Evolutionary conservation across 1,139 yeast species (phyloP).

Genomic region (Suhomyces bolitotheri): DNA sequence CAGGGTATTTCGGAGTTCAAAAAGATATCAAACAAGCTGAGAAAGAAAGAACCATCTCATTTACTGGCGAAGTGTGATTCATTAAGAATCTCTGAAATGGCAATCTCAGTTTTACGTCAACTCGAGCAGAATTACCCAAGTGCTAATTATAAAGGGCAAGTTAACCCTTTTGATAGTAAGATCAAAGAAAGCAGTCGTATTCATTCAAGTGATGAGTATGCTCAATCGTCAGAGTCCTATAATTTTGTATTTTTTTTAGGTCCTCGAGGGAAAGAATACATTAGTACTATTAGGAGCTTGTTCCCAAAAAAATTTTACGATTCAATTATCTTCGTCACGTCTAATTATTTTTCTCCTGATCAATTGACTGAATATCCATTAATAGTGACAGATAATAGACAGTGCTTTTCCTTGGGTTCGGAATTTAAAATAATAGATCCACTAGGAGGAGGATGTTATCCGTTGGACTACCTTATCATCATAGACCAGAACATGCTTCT

Average conservation of each 20-base stretch:
- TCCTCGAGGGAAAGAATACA: slow-evolving; percentile 24
- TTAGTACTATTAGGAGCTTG: slow-evolving; percentile 12
- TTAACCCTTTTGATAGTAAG: too few relatives aligned
- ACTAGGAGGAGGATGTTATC: slow-evolving; percentile 53
- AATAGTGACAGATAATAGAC: slow-evolving; percentile 12
- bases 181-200: too few relatives aligned
- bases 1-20: too few relatives aligned
- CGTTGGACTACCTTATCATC: slow-evolving; percentile 41
- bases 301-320: slow-evolving; percentile 6
- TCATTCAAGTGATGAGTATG: too few relatives aligned
- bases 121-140: too few relatives aligned
- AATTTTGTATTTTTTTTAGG: slow-evolving; percentile 20
- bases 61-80: too few relatives aligned
- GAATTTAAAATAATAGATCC: slow-evolving; percentile 43
- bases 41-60: too few relatives aligned
- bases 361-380: neutral
- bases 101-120: too few relatives aligned
- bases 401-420: slow-evolving; percentile 24
- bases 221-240: too few relatives aligned
- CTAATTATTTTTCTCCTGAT: slow-evolving; percentile 2
- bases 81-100: too few relatives aligned
- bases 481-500: slow-evolving; percentile 27
- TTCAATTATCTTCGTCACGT: slow-evolving; percentile 14
- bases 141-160: too few relatives aligned
- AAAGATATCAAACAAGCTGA: too few relatives aligned